Percentiles rank a stretch among this genome's conserved stretches.
These are phyloP conservation scores for Cytospora piceae DNA, from an alignment of 2,329 filamentous ascomycete genomes.

Conservation along the genomic window DNA sequence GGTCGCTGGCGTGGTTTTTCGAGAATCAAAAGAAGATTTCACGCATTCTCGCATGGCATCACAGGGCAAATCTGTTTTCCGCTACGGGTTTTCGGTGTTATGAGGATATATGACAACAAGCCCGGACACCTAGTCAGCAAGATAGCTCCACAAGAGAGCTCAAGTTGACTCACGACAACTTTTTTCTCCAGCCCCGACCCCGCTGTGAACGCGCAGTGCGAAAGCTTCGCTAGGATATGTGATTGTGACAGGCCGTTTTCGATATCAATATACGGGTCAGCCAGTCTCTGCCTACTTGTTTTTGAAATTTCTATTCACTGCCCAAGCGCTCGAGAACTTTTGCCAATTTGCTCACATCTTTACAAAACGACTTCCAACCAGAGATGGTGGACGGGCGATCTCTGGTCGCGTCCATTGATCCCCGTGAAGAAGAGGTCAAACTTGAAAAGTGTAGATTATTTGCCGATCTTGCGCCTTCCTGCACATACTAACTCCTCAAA, in stretches of 20 bases:
- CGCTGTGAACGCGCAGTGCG: slow-evolving; percentile 13
- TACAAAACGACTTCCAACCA: too few relatives aligned
- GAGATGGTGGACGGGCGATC: not conserved
- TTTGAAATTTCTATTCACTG: not conserved
- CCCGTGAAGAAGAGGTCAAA: too few relatives aligned
- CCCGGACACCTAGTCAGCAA: slow-evolving; percentile 31
- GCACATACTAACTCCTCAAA: too few relatives aligned
- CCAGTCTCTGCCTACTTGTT: not conserved
- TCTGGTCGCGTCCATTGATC: too few relatives aligned
- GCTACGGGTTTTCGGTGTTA: slow-evolving; percentile 32
- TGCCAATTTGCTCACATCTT: too few relatives aligned
- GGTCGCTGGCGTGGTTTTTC: slow-evolving; percentile 31
- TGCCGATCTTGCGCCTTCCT: too few relatives aligned
- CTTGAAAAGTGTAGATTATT: too few relatives aligned
- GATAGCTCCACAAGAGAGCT: slow-evolving; percentile 32
- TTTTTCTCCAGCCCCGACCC: slow-evolving; percentile 1
- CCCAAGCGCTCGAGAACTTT: not conserved
- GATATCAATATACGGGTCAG: not conserved
- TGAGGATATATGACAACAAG: slow-evolving; percentile 31
- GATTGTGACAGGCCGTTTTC: not conserved
- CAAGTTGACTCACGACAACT: slow-evolving; percentile 29
- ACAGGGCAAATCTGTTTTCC: slow-evolving; percentile 31
- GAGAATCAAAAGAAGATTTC: slow-evolving; percentile 29
- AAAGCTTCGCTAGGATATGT: not conserved
- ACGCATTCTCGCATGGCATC: slow-evolving; percentile 31